Evolutionary conservation across 495 filamentous ascomycete genomes (phyloP).

Genomic region (Thozetella sp.): DNA sequence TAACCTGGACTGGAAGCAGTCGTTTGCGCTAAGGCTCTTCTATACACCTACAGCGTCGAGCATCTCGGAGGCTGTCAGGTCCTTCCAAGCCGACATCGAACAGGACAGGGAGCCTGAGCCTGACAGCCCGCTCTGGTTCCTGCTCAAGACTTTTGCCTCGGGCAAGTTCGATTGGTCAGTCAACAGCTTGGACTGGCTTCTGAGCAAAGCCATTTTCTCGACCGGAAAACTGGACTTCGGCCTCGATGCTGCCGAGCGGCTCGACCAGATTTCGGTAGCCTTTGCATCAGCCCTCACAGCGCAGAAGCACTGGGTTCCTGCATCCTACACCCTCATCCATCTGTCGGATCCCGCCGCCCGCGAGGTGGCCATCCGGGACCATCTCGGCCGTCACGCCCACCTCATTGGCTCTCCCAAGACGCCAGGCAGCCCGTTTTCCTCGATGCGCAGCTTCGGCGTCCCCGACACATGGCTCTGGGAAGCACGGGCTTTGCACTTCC

Average conservation of each 20-base stretch:
- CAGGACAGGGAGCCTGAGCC: constrained; percentile 62
- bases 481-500: constrained; percentile 81
- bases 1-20: constrained; percentile 86
- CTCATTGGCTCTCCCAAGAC: constrained; percentile 34
- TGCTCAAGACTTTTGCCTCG: constrained; percentile 77
- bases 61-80: constrained; percentile 68
- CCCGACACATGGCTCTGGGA: constrained; percentile 81
- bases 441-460: constrained; percentile 59
- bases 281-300: constrained; percentile 74
- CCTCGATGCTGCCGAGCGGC: constrained; percentile 46
- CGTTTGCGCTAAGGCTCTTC: constrained; percentile 88
- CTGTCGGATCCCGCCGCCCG: constrained; percentile 65
- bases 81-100: constrained; percentile 69
- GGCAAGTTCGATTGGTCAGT: constrained; percentile 66
- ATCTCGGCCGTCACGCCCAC: constrained; percentile 68
- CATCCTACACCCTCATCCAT: constrained; percentile 77
- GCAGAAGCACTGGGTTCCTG: constrained; percentile 66
- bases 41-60: constrained; percentile 72
- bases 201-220: constrained; percentile 58
- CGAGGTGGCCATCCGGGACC: constrained; percentile 65
- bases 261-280: constrained; percentile 66
- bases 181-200: constrained; percentile 79
- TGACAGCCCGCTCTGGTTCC: constrained; percentile 82
- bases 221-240: constrained; percentile 42
- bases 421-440: constrained; percentile 10